phyloP scores from a whole-genome alignment of 2,329 filamentous ascomycete species.

The Arthrobotrys entomopaga region DNA sequence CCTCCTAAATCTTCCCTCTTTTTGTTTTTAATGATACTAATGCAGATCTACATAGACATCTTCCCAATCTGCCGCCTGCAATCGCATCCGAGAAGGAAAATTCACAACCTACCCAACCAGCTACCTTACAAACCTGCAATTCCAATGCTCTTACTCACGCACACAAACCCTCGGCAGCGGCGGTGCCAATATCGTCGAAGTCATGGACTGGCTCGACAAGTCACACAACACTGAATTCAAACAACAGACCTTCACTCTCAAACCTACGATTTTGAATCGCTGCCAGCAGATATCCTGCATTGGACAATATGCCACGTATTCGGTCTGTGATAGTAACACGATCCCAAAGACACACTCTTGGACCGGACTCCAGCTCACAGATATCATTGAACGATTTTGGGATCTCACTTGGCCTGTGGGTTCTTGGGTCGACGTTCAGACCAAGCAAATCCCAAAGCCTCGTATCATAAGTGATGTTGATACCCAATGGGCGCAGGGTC shows the following conservation, averaged over 20 bases:
- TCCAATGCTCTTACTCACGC: constrained; percentile 11
- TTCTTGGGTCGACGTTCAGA: constrained; percentile 7
- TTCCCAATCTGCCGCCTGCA: neutral
- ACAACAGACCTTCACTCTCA: neutral
- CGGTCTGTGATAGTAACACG: constrained; percentile 4
- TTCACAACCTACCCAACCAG: constrained; percentile 1
- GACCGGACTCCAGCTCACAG: neutral
- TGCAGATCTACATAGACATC: neutral
- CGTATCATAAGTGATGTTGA: neutral
- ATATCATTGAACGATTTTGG: constrained; percentile 11
- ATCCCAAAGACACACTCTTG: neutral
- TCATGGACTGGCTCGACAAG: constrained; percentile 8
- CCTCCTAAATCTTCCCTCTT: neutral
- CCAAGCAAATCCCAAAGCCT: constrained; percentile 1
- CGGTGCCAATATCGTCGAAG: constrained; percentile 5
- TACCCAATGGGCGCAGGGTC: neutral
- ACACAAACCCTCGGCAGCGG: neutral
- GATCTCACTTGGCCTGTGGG: constrained; percentile 11
- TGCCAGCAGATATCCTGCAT: constrained; percentile 32
- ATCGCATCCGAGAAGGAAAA: neutral
- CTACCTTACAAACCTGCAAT: neutral
- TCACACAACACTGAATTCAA: neutral
- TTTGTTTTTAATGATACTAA: neutral
- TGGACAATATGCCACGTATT: constrained; percentile 18
- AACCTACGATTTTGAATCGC: too few species aligned